These are phyloP conservation scores for Talaromyces sp. DNA, from an alignment of 2,329 filamentous ascomycete genomes.

Conservation along the genomic window DNA sequence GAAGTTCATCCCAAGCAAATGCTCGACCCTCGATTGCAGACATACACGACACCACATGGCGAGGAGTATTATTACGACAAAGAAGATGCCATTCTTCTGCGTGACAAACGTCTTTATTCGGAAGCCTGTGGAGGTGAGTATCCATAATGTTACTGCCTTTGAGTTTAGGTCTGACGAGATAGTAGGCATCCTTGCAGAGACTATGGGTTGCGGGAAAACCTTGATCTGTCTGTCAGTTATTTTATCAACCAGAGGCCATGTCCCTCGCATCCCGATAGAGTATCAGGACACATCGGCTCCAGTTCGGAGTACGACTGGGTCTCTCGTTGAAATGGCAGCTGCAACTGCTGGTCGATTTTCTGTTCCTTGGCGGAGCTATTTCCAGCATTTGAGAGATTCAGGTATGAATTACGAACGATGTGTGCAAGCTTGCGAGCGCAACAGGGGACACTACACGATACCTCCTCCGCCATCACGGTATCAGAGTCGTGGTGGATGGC, in stretches of 20 bases:
- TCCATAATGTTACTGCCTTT: not conserved
- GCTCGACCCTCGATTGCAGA: slow-evolving; percentile 69
- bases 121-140: slow-evolving; percentile 63
- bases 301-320: slow-evolving; percentile 50
- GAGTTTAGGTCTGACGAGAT: not conserved
- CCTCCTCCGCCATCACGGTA: slow-evolving; percentile 40
- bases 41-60: slow-evolving; percentile 57
- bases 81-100: slow-evolving; percentile 57
- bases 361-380: slow-evolving; percentile 65
- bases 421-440: slow-evolving; percentile 52
- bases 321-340: slow-evolving; percentile 72
- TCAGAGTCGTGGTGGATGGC: slow-evolving; percentile 40
- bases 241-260: slow-evolving; percentile 67
- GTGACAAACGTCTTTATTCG: slow-evolving; percentile 69
- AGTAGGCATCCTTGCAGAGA: slow-evolving; percentile 42
- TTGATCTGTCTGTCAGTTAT: slow-evolving; percentile 77
- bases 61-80: slow-evolving; percentile 66
- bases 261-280: slow-evolving; percentile 61
- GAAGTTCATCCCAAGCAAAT: slow-evolving; percentile 62
- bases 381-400: slow-evolving; percentile 48
- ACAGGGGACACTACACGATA: slow-evolving; percentile 58
- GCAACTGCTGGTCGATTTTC: slow-evolving; percentile 62
- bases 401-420: slow-evolving; percentile 54
- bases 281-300: slow-evolving; percentile 46
- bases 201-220: slow-evolving; percentile 70